A percentile compares a stretch with the other conserved stretches of the same genome.
Evolutionary conservation across 1,284 basidiomycete species (phyloP).

Genomic region (Sanghuangporus weigelae): DNA sequence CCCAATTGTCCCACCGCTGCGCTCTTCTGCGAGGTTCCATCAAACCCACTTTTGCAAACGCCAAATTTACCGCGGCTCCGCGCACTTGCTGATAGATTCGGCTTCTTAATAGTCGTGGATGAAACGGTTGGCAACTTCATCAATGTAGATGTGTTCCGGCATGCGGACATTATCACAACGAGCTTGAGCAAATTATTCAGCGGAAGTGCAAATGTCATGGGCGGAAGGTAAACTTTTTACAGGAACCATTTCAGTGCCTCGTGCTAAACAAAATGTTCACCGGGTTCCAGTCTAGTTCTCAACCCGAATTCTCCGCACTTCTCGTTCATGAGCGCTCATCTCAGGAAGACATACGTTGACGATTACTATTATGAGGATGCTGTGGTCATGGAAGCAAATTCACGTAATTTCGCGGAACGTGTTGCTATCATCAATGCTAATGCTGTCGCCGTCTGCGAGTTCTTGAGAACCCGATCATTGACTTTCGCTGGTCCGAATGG

Average conservation of each 20-base stretch:
- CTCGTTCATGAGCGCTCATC: conserved; percentile 50
- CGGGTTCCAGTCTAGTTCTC: conserved; percentile 65
- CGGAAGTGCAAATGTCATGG: conserved; percentile 96
- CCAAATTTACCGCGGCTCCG: conserved; percentile 77
- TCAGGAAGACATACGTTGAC: conserved; percentile 74
- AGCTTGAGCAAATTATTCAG: conserved; percentile 96
- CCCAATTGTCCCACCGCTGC: conserved; percentile 45
- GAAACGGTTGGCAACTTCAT: conserved; percentile 96
- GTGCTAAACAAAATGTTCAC: background rate
- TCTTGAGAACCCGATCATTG: conserved; percentile 45
- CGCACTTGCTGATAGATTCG: conserved; percentile 80
- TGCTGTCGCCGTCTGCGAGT: conserved; percentile 77
- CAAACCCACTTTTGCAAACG: conserved; percentile 88
- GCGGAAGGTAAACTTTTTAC: conserved; percentile 67
- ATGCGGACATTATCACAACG: conserved; percentile 90
- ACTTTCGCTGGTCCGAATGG: conserved; percentile 14
- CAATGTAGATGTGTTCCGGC: conserved; percentile 90
- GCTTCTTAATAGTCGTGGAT: conserved; percentile 88
- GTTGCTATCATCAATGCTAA: conserved; percentile 80
- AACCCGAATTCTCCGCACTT: conserved; percentile 80
- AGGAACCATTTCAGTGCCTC: background rate
- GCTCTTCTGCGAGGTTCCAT: conserved; percentile 86
- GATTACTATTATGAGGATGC: conserved; percentile 89
- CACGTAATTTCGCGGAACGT: conserved; percentile 83
- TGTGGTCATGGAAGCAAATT: conserved; percentile 97